Conservation (phyloP, 2,329 filamentous ascomycete genomes). For the Fusarium metavorans region DNA sequence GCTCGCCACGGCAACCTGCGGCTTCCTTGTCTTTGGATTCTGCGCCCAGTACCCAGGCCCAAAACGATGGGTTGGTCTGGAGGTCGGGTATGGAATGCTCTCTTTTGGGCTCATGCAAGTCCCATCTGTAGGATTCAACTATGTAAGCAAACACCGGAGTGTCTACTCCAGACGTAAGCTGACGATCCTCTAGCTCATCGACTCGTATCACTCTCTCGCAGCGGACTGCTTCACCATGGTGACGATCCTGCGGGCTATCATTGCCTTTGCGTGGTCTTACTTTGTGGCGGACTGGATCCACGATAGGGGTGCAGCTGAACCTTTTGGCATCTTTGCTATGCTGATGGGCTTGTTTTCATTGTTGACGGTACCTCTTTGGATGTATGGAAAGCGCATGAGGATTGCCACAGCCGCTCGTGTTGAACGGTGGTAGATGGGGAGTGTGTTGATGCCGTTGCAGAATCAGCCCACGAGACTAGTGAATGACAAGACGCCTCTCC, state of each 20-base stretch:
- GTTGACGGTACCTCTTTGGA: slow-evolving; percentile 50
- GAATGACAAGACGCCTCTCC: neutral
- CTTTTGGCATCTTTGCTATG: slow-evolving; percentile 58
- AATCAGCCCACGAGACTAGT: neutral
- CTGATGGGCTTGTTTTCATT: slow-evolving; percentile 52
- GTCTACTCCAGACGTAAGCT: neutral
- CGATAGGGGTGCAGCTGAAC: slow-evolving; percentile 56
- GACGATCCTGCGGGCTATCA: slow-evolving; percentile 60
- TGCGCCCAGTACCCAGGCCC: slow-evolving; percentile 49
- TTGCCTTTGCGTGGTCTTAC: slow-evolving; percentile 67
- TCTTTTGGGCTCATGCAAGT: slow-evolving; percentile 54
- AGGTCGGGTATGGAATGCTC: slow-evolving; percentile 52
- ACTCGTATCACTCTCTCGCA: slow-evolving; percentile 59
- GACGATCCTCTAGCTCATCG: slow-evolving; percentile 55
- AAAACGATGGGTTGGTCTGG: slow-evolving; percentile 50
- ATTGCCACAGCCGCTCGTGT: slow-evolving; percentile 47
- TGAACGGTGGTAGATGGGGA: neutral
- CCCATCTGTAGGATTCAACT: slow-evolving; percentile 54
- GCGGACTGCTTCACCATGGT: slow-evolving; percentile 67
- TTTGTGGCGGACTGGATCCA: slow-evolving; percentile 63
- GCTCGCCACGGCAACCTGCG: slow-evolving; percentile 46
- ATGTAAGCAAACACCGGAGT: slow-evolving; percentile 44
- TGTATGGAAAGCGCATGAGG: slow-evolving; percentile 52
- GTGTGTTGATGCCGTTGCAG: neutral
- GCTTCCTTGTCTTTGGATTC: slow-evolving; percentile 53